A percentile compares a stretch with the other conserved stretches of the same genome.
phyloP scores from a whole-genome alignment of 495 filamentous ascomycete genomes.

The Lasiosphaeris hirsuta region DNA sequence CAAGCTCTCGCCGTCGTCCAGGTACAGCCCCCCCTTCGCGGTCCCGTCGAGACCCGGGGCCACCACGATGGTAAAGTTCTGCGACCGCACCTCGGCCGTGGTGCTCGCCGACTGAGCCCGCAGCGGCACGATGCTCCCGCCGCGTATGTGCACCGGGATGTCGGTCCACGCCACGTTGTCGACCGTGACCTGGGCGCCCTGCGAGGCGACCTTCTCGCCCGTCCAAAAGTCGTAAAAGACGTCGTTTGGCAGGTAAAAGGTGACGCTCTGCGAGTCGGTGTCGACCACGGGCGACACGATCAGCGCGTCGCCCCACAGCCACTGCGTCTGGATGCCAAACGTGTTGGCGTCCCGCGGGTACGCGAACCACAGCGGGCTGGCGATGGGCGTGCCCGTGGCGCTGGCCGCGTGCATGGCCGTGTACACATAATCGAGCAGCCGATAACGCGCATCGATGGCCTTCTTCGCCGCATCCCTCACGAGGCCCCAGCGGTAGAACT shows the following conservation, averaged over 20 bases:
- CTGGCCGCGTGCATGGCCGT: constrained; percentile 64
- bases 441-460: constrained; percentile 70
- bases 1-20: constrained; percentile 59
- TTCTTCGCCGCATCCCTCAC: constrained; percentile 64
- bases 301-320: constrained; percentile 66
- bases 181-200: constrained; percentile 48
- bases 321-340: constrained; percentile 61
- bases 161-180: constrained; percentile 53
- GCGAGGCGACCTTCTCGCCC: constrained; percentile 50
- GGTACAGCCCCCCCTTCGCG: constrained; percentile 47
- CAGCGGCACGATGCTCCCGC: constrained; percentile 63
- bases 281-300: constrained; percentile 70
- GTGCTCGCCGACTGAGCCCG: constrained; percentile 61
- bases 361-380: constrained; percentile 65
- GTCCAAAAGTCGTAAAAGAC: constrained; percentile 79
- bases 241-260: constrained; percentile 67
- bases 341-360: constrained; percentile 65
- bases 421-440: constrained; percentile 77
- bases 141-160: constrained; percentile 73
- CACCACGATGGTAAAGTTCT: constrained; percentile 68
- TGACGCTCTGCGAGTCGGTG: constrained; percentile 56
- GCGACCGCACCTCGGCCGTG: constrained; percentile 60
- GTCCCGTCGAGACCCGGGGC: constrained; percentile 50
- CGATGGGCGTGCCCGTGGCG: constrained; percentile 56
- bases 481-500: constrained; percentile 71